Base-by-base conservation (phyloP, 1,139 yeast genomes). In the Kurtzmaniella quercitrusa region DNA sequence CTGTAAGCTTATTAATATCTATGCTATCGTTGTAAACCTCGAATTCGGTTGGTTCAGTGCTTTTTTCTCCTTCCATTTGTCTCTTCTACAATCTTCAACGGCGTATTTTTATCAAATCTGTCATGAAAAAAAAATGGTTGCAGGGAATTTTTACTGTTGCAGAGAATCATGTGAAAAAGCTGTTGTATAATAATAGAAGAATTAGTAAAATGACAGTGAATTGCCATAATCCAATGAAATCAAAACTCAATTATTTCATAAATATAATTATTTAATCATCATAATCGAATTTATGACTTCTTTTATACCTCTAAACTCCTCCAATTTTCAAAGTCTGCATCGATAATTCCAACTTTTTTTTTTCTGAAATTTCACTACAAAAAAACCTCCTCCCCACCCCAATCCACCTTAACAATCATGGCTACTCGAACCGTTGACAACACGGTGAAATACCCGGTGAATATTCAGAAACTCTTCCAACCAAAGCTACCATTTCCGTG, bases 401-500 rank as follows among this genome's bases (percentile, higher is more conserved):
- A n/a, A n/a, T n/a, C n/a, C n/a, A n/a, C n/a, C n/a, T n/a, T n/a
- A n/a, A n/a, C n/a, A n/a, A 26, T 9, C 30, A 26, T 26, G 30
- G 30, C 30, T 4, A 26, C 30, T 26, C 6, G 30, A 26, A 51
- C 51, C 56, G 42, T 50, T 19, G 61, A 56, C 38, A 54, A 61
- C 22, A 53, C 60, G 32, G 72, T 68, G 40, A 80, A 78, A 57
- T 81, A 82, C 49, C 91, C 95, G 1, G 68, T 77, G 1, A 78
- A 76, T 50, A 78, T 86, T 38, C 78, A 82, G 42, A 72, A 74
- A 54, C 74, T 88, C 38, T 88, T 88, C 56, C 74, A 74, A 22
- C 86, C 94, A 4, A 70, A 79, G 42, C 82, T 85, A 3, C 94
- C 95, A n/a, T 60, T 82, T 12, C 70, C 73, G 30, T 77, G 71